Evolutionary conservation across 2,329 filamentous ascomycete species (phyloP).

Genomic region (Kalaharituber pfeilii): DNA sequence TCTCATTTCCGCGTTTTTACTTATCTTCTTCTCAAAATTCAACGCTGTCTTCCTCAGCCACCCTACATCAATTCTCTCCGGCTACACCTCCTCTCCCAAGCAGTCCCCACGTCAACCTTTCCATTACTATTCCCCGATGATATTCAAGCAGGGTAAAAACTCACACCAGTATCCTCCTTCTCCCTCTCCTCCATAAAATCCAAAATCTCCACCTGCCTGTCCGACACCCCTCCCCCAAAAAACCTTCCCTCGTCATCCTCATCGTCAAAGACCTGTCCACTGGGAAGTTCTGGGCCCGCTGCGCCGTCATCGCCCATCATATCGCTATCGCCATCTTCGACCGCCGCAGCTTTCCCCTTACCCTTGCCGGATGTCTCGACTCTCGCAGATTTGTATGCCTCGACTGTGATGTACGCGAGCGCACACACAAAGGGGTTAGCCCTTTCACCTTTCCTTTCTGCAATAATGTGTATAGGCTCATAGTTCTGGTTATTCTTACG

Average conservation of each 20-base stretch:
- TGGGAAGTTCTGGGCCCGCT: slow-evolving; percentile 37
- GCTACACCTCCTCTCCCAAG: slow-evolving; percentile 18
- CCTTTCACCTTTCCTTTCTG: slow-evolving; percentile 10
- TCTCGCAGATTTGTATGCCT: slow-evolving; percentile 45
- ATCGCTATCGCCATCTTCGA: slow-evolving; percentile 32
- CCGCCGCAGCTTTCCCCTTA: slow-evolving; percentile 24
- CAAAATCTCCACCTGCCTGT: slow-evolving; percentile 63
- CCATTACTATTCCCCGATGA: slow-evolving; percentile 17
- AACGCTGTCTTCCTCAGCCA: slow-evolving; percentile 73
- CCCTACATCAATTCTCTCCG: slow-evolving; percentile 61
- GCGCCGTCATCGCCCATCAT: slow-evolving; percentile 32
- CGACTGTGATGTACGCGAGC: slow-evolving; percentile 11
- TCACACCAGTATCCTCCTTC: slow-evolving; percentile 31
- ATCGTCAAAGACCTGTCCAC: slow-evolving; percentile 38
- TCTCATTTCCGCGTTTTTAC: slow-evolving; percentile 74
- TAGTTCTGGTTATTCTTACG: slow-evolving; percentile 31
- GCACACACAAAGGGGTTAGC: not conserved
- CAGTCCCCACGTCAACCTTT: not conserved
- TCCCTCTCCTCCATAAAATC: slow-evolving; percentile 65
- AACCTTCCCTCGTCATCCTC: slow-evolving; percentile 84
- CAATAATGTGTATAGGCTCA: not conserved
- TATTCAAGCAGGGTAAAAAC: no score
- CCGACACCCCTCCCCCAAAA: slow-evolving; percentile 78
- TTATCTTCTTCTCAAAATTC: slow-evolving; percentile 78
- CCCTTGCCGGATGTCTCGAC: slow-evolving; percentile 31